Base-by-base conservation (phyloP, 116 monocot genomes). In the Papilionanthe hybrid region DNA sequence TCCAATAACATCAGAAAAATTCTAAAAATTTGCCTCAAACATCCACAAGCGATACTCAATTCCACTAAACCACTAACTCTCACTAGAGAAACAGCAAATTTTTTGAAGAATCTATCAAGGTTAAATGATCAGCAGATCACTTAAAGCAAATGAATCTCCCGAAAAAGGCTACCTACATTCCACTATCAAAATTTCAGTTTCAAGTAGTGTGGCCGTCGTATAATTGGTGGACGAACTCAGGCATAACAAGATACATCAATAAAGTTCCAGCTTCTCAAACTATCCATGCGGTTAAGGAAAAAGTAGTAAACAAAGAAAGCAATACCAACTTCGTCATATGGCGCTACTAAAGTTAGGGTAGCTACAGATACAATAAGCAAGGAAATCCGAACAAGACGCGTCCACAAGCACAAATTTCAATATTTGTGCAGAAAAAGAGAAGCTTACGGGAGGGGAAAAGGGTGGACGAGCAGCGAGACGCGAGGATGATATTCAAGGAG, bases 401-500 rank as follows among this genome's bases (percentile, higher is more conserved):
- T 8, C 45, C 45, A 45, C 18, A 18, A 72, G 10, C 27, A 27
- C 27, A 27, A 27, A 27, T 28, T 67, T 67, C 67, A 28, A 17
- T 6, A 60, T 15, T 1, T 73, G 73, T 9, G n/a, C 7, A 19
- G 57, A 37, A 9, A 10, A 9, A 78, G 56, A 11, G 45, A 44
- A 23, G 71, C 84, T 84, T 69, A 89, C 89, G 86, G 84, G 11
- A 89, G 82, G 2, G 94, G 89, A 65, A 94, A 94, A 29, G 88
- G 86, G 48, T 94, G 94, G 55, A 87, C 82, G 53, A 81, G 67
- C 63, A 92, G 45, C 13, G 88, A 85, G 66, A 92, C 4, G 18
- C 37, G 83, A 28, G 87, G 77, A 9, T 85, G 80, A 83, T 92
- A 92, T 78, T 87, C 55, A 5, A 75, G 42, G 47, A 90, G 13